phyloP scores from a whole-genome alignment of 2,329 filamentous ascomycete genomes.

The Fusarium luffae region DNA sequence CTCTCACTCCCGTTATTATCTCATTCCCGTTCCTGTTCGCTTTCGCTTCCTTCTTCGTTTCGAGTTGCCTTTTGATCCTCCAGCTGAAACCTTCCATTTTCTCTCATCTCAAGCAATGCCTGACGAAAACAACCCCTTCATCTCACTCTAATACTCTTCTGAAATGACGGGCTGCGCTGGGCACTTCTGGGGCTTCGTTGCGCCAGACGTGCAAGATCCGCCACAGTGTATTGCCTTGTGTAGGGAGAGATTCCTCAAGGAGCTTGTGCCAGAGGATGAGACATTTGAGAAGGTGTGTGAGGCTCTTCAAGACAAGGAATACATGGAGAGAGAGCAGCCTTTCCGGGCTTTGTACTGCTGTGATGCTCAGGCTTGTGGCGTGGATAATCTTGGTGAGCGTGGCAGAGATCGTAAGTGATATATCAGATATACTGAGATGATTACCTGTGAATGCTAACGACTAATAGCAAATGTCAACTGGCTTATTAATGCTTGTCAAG shows the following conservation, averaged over 20 bases:
- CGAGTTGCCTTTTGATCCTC: slow-evolving; percentile 38
- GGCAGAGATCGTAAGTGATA: slow-evolving; percentile 58
- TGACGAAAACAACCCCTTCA: slow-evolving; percentile 12
- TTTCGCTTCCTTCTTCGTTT: slow-evolving; percentile 31
- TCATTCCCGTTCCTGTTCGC: slow-evolving; percentile 1
- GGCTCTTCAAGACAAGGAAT: slow-evolving; percentile 43
- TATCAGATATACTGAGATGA: neutral
- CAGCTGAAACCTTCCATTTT: slow-evolving; percentile 34
- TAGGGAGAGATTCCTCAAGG: slow-evolving; percentile 48
- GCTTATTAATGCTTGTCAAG: slow-evolving; percentile 63
- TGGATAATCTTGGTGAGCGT: slow-evolving; percentile 49
- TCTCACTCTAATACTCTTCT: neutral
- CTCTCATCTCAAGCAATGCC: slow-evolving; percentile 9
- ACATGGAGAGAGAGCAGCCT: slow-evolving; percentile 42
- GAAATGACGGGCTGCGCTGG: slow-evolving; percentile 35
- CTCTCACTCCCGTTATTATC: slow-evolving; percentile 5
- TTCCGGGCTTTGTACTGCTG: slow-evolving; percentile 64
- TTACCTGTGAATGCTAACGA: slow-evolving; percentile 20
- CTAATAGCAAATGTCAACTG: slow-evolving; percentile 61
- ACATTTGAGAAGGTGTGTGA: slow-evolving; percentile 50
- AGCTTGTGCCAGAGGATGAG: slow-evolving; percentile 44
- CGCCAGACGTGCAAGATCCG: slow-evolving; percentile 47
- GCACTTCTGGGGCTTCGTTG: slow-evolving; percentile 48
- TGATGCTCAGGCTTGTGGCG: slow-evolving; percentile 62
- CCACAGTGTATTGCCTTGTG: slow-evolving; percentile 52